These are phyloP conservation scores for Myxozyma kluyveri DNA, from an alignment of 805 yeast genomes.

Conservation along the genomic window DNA sequence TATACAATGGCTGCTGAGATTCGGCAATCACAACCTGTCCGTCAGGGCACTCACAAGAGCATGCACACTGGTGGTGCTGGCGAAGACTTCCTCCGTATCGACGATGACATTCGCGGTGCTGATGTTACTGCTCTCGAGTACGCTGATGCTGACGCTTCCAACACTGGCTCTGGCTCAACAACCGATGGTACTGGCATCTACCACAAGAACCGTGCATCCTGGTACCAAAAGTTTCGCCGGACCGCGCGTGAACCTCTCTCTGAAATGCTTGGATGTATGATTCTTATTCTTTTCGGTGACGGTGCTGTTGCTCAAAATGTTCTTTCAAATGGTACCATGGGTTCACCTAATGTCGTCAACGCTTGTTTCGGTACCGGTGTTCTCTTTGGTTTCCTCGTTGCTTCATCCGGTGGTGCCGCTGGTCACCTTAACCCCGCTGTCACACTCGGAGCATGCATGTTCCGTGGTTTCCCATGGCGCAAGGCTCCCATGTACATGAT, in stretches of 20 bases:
- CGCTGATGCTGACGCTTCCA: not conserved
- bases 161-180: not conserved
- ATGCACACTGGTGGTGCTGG: no score
- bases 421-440: slow-evolving; percentile 59
- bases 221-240: slow-evolving; percentile 29
- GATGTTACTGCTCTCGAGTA: not conserved
- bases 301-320: slow-evolving; percentile 49
- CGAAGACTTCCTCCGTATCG: not conserved
- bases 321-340: slow-evolving; percentile 42
- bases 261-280: slow-evolving; percentile 52
- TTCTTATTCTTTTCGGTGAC: slow-evolving; percentile 48
- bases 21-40: no score
- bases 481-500: slow-evolving; percentile 47
- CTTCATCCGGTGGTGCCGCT: slow-evolving; percentile 55
- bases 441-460: slow-evolving; percentile 48
- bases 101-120: not conserved
- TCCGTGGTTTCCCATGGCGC: slow-evolving; percentile 52
- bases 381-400: slow-evolving; percentile 49
- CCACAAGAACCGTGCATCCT: not conserved
- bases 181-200: no score
- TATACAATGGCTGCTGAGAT: no score
- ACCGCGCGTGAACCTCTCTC: slow-evolving; percentile 48
- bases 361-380: slow-evolving; percentile 57
- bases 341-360: slow-evolving; percentile 46
- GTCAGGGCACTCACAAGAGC: no score